Conservation (phyloP, 2,329 filamentous ascomycete genomes). For the Myriosclerotinia duriaeana region DNA sequence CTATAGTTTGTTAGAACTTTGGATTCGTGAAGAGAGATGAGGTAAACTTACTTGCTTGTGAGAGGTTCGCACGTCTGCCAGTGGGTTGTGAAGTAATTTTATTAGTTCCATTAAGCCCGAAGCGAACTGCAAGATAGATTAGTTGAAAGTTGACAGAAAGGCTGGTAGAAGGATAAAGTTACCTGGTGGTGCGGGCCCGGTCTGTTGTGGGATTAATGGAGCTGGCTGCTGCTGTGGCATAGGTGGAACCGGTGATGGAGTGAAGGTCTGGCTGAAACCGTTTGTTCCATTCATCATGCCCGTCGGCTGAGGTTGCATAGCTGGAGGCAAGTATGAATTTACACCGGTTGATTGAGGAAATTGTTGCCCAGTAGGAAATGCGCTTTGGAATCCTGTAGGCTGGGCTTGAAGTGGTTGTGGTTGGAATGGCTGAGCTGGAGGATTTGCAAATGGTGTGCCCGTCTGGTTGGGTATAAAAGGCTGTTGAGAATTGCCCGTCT, state of each 20-base stretch:
- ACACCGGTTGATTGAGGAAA: constrained; percentile 46
- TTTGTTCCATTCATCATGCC: constrained; percentile 53
- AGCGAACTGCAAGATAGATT: constrained; percentile 57
- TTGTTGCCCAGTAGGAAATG: constrained; percentile 43
- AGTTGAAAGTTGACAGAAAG: neutral
- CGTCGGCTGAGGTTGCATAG: constrained; percentile 61
- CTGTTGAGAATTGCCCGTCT: constrained; percentile 34
- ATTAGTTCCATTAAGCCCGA: constrained; percentile 74
- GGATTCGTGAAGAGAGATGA: constrained; percentile 9
- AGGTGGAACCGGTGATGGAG: constrained; percentile 48
- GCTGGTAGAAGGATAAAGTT: neutral
- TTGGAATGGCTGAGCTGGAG: constrained; percentile 54
- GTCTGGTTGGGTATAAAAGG: constrained; percentile 45
- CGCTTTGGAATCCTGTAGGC: constrained; percentile 49
- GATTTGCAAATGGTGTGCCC: constrained; percentile 55
- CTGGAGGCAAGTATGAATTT: constrained; percentile 58
- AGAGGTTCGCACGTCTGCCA: constrained; percentile 83
- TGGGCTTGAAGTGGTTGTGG: constrained; percentile 55
- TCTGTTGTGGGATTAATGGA: constrained; percentile 73
- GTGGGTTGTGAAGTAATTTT: constrained; percentile 84
- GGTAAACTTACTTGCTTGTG: constrained; percentile 81
- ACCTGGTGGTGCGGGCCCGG: constrained; percentile 74
- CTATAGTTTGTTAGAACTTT: constrained; percentile 43
- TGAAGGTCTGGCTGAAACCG: constrained; percentile 47
- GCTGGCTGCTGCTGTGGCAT: constrained; percentile 58